Evolutionary conservation across 1,139 yeast genomes (phyloP).

Genomic region (Hyphopichia fennica): DNA sequence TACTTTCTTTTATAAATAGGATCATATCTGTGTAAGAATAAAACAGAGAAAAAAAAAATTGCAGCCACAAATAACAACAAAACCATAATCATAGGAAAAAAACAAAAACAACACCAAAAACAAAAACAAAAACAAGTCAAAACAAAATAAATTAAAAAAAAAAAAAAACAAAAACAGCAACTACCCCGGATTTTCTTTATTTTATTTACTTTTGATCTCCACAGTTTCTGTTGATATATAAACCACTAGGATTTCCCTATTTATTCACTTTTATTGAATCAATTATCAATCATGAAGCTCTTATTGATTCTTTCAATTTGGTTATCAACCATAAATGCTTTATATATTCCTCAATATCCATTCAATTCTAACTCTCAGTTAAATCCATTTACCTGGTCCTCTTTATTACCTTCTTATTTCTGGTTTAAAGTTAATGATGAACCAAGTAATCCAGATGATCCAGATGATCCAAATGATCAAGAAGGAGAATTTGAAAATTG

Average conservation of each 20-base stretch:
- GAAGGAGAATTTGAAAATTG: constrained; percentile 52
- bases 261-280: no score
- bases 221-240: no score
- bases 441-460: no score
- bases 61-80: background rate
- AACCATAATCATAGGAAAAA: background rate
- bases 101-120: background rate
- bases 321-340: background rate
- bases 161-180: no score
- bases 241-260: no score
- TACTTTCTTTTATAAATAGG: background rate
- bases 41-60: background rate
- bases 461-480: background rate
- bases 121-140: background rate
- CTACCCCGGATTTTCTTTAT: no score
- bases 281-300: background rate
- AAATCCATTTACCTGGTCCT: background rate
- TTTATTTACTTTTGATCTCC: no score
- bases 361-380: no score
- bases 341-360: background rate
- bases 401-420: no score
- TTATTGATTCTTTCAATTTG: background rate
- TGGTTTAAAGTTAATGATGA: no score
- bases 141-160: no score
- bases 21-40: no score